Evolutionary conservation across 1,284 basidiomycete genomes (phyloP), one percentile per base, ranked within the genome.

Genomic region (Sphagnurus paluster): DNA sequence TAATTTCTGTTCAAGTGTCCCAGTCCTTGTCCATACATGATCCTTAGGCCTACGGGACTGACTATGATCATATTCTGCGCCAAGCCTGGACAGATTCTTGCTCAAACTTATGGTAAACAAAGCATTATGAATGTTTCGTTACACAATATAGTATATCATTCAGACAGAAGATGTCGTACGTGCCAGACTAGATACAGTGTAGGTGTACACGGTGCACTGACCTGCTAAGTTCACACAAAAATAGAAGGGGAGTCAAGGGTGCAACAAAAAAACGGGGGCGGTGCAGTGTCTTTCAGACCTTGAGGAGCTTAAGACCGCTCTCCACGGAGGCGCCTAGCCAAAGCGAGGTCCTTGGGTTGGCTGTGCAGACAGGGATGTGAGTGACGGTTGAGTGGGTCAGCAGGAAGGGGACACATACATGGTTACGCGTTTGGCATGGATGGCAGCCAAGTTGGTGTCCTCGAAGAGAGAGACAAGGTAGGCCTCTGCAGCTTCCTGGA

Each of bases 391-490:
- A 20, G 42, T 29, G 44, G 54, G 26, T 39, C 24, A 20, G 24
- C 35, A 25, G 11, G 24, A 9, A 16, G 25, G 24, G 10, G 33
- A 42, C 16, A 66, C 77, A 53, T 69, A 80, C 79, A 90, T 90
- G 56, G 87, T 91, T 54, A 96, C 93, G 75, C 70, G 90, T 79
- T 94, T 93, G 57, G 91, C 91, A 71, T 94, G 92, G 70, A 94
- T 94, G 52, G 91, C 92, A 63, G 88, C 88, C 76, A 93, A 82
- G 80, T 93, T 93, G 63, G 90, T 91, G 76, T 91, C 87, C 64
- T 91, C 88, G 67, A 96, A 95, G 68, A 97, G 83, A 34, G 91
- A 94, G 71, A 97, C 93, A 61, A 97, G 92, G 79, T 97, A 97
- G 21, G 94, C 94, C 78, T 98, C 94, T 49, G 92, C 84, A 38